phyloP scores from a whole-genome alignment of 805 yeast genomes.

The Candida oleophila region DNA sequence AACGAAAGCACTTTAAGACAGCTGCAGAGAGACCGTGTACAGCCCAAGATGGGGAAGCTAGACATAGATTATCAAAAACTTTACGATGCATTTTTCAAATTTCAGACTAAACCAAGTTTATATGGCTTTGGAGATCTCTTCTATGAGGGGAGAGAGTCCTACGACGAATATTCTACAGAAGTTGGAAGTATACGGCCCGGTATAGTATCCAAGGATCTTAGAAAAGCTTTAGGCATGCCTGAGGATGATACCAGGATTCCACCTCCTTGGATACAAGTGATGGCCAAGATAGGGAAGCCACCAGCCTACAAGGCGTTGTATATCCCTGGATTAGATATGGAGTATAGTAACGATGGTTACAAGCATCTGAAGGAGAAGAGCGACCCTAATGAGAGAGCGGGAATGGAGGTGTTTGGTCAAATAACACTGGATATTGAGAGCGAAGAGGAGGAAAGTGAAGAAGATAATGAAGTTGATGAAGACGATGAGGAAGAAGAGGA shows the following conservation, averaged over 20 bases:
- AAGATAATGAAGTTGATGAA: slow-evolving; percentile 45
- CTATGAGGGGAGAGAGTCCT: slow-evolving; percentile 69
- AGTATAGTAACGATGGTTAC: slow-evolving; percentile 38
- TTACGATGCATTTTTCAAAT: slow-evolving; percentile 82
- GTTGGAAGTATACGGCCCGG: slow-evolving; percentile 62
- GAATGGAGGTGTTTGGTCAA: slow-evolving; percentile 32
- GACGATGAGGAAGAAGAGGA: slow-evolving; percentile 24
- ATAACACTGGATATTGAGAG: slow-evolving; percentile 19
- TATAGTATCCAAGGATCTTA: slow-evolving; percentile 54
- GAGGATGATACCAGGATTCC: slow-evolving; percentile 41
- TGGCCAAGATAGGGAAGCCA: slow-evolving; percentile 76
- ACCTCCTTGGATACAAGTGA: slow-evolving; percentile 79
- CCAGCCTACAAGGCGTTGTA: slow-evolving; percentile 72
- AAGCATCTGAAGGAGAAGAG: slow-evolving; percentile 10
- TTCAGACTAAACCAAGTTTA: slow-evolving; percentile 72
- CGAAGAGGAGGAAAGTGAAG: slow-evolving; percentile 55
- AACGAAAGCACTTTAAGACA: slow-evolving; percentile 66
- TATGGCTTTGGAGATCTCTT: slow-evolving; percentile 73
- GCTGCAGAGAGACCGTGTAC: slow-evolving; percentile 77
- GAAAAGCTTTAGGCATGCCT: slow-evolving; percentile 67
- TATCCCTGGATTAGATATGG: slow-evolving; percentile 48
- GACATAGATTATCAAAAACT: slow-evolving; percentile 84
- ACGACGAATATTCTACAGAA: slow-evolving; percentile 36
- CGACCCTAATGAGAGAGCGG: slow-evolving; percentile 6
- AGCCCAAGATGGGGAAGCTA: slow-evolving; percentile 81